Evolutionary conservation across 2,329 filamentous ascomycete species (phyloP).

Genomic region (Raffaelea ambrosiae): DNA sequence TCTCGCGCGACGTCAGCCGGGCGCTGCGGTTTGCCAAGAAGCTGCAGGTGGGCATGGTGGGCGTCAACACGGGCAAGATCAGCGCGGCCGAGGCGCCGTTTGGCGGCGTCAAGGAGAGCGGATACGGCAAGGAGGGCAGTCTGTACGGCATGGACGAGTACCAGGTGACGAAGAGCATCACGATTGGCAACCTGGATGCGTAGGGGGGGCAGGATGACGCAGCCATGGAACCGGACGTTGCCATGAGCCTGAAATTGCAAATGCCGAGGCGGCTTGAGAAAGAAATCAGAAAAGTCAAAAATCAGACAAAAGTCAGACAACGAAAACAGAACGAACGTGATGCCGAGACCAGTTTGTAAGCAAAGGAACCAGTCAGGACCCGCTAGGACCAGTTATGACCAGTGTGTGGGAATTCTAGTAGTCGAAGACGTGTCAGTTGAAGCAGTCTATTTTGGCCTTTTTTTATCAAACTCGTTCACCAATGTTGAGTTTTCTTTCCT

Average conservation of each 20-base stretch:
- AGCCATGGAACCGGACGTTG: constrained; percentile 26
- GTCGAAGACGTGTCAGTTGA: constrained; percentile 31
- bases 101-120: constrained; percentile 27
- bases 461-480: neutral
- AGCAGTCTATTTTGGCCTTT: neutral
- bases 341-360: too few species aligned
- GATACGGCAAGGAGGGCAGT: constrained; percentile 24
- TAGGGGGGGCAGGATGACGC: constrained; percentile 31
- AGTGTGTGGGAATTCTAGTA: too few species aligned
- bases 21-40: constrained; percentile 32
- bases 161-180: constrained; percentile 5
- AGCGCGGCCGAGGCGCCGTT: constrained; percentile 25
- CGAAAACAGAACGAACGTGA: too few species aligned
- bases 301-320: too few species aligned
- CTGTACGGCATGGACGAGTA: constrained; percentile 12
- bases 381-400: too few species aligned
- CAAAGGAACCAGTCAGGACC: too few species aligned
- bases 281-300: too few species aligned
- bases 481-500: neutral
- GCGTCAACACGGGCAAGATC: constrained; percentile 31
- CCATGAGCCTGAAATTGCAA: constrained; percentile 26
- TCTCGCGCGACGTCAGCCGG: constrained; percentile 18
- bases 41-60: constrained; percentile 58
- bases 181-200: constrained; percentile 11
- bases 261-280: constrained; percentile 36